Base-by-base conservation (phyloP, 2,329 filamentous ascomycete genomes). In the Fusarium scirpi region DNA sequence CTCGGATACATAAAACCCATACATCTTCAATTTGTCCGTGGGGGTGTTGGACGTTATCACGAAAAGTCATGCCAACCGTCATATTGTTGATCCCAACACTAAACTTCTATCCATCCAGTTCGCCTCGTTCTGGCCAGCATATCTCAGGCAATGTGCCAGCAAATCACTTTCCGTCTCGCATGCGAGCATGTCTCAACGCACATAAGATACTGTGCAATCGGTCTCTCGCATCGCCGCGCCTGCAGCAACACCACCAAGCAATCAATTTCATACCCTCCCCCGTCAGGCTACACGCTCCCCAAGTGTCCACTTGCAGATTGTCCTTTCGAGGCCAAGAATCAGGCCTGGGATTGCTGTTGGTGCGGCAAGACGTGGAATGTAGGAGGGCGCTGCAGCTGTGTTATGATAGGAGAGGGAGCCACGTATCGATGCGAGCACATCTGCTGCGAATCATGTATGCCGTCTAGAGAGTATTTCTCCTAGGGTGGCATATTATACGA, bases 331-430 rank as follows among this genome's bases (percentile, higher is more conserved):
- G 77, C 78, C 49, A 82, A 83, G 62, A 82, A 84, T 60, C 80
- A 85, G 32, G 81, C 76, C 67, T 87, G 85, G 85, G 85, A 85
- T 76, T 87, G 85, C 76, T 87, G 85, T 76, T 87, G 84, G 85
- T 87, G 85, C 62, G 85, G 85, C 29, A 86, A 86, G 71, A 78
- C 79, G n/a, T 83, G 83, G 80, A 87, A 87, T 71, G 80, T 80
- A 46, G 77, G 78, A 27, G 85, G 85, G 7, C 81, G 85, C 27
- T 87, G 85, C 76, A 81, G 81, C 68, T 85, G 84, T 74, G 78
- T 85, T 74, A 86, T 87, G 85, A 82, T 86, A 58, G 81, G 84
- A 49, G 83, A 86, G 44, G 83, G 84, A 20, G 82, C 80, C 59
- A 76, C 82, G 67, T 84, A 85, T 61, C 82, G 80, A 58, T 87